These are phyloP conservation scores for Dendrocalamus sinicus DNA, from an alignment of 176 grass and related monocot species.

Conservation along the genomic window DNA sequence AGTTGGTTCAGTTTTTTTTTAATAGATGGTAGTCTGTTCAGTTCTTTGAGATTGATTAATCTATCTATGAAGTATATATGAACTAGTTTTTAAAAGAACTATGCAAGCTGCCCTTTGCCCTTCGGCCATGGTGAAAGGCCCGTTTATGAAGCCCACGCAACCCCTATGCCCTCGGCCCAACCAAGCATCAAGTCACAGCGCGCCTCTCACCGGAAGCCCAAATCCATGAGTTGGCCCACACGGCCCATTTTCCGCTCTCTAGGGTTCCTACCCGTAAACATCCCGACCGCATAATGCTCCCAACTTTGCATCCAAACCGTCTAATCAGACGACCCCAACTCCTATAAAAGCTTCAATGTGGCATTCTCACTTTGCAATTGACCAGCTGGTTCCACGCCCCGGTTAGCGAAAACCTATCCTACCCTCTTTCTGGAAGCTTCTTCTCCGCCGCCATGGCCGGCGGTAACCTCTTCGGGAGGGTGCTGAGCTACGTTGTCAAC, in stretches of 20 bases:
- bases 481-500: slow-evolving; percentile 66
- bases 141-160: neutral
- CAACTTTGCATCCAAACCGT: neutral
- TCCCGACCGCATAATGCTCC: neutral
- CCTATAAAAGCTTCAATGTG: neutral
- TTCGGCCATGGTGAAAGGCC: no score
- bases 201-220: no score
- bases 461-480: slow-evolving; percentile 64
- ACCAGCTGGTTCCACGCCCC: no score
- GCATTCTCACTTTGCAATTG: neutral
- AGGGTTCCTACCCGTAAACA: slow-evolving; percentile 19
- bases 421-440: slow-evolving; percentile 37
- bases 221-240: neutral
- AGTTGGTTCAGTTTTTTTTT: no score
- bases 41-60: no score
- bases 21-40: no score
- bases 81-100: no score
- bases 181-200: neutral
- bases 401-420: neutral
- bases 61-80: no score
- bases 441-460: slow-evolving; percentile 52
- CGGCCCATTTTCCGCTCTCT: neutral
- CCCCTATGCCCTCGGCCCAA: neutral
- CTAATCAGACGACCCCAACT: neutral
- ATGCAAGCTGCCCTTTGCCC: neutral